These are phyloP conservation scores for Penicillium sp. DNA, from an alignment of 2,329 filamentous ascomycete species.

Conservation along the genomic window DNA sequence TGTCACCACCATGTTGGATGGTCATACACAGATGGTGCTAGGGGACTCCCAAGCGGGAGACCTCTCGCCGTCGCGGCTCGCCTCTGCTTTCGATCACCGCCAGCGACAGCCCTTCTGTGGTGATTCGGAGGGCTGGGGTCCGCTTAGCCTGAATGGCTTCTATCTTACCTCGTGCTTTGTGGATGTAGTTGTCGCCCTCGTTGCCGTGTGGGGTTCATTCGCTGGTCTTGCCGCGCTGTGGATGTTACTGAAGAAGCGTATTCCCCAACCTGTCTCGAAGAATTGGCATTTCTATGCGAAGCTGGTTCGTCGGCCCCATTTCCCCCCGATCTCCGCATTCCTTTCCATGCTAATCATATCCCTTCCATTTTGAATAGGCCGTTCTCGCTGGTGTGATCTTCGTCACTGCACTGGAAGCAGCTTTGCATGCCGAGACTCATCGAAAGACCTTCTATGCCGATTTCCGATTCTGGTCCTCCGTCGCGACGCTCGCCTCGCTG, in stretches of 20 bases:
- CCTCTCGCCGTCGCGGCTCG: slow-evolving; percentile 31
- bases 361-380: slow-evolving; percentile 46
- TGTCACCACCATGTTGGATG: slow-evolving; percentile 39
- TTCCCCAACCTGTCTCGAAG: slow-evolving; percentile 69
- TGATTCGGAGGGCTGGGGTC: slow-evolving; percentile 93
- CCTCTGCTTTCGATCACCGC: slow-evolving; percentile 32
- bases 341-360: neutral
- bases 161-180: slow-evolving; percentile 98
- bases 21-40: slow-evolving; percentile 40
- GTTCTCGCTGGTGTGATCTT: slow-evolving; percentile 69
- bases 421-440: slow-evolving; percentile 73
- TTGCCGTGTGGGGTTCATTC: slow-evolving; percentile 78
- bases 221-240: slow-evolving; percentile 77
- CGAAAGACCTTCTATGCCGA: slow-evolving; percentile 74
- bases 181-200: slow-evolving; percentile 80
- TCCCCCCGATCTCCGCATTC: slow-evolving; percentile 5
- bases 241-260: slow-evolving; percentile 74
- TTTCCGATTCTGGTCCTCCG: slow-evolving; percentile 82
- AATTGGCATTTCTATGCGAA: slow-evolving; percentile 94
- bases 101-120: slow-evolving; percentile 74
- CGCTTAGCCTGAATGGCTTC: slow-evolving; percentile 80
- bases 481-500: slow-evolving; percentile 72
- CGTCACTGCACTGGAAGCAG: slow-evolving; percentile 72
- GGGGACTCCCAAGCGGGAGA: slow-evolving; percentile 36
- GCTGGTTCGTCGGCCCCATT: slow-evolving; percentile 62